phyloP scores from a whole-genome alignment of 257 asterid genomes.

The Solanum dulcamara region DNA sequence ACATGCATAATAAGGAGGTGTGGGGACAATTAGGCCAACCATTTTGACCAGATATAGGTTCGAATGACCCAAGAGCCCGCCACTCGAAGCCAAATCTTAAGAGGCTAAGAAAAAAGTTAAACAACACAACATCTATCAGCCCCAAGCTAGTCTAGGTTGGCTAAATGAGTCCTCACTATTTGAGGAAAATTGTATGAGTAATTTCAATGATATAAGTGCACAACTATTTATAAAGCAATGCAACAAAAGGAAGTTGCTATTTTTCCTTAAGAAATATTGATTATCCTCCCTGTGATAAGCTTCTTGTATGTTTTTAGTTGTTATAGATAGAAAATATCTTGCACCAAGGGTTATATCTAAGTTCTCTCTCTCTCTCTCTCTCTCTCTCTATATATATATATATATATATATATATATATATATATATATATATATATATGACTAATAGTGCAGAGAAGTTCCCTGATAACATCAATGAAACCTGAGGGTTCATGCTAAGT shows the following conservation, averaged over 20 bases:
- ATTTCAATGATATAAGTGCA: not conserved
- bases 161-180: not conserved
- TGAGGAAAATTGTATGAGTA: not conserved
- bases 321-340: not conserved
- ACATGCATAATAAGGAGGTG: not conserved
- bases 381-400: too few species aligned
- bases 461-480: not conserved
- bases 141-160: too few species aligned
- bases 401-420: too few species aligned
- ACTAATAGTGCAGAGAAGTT: not conserved
- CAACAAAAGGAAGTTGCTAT: not conserved
- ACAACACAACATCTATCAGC: too few species aligned
- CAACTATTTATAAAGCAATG: not conserved
- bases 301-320: not conserved
- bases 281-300: not conserved
- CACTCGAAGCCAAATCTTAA: too few species aligned
- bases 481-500: not conserved
- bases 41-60: too few species aligned
- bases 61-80: too few species aligned
- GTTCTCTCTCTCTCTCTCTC: too few species aligned
- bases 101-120: too few species aligned
- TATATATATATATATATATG: not conserved
- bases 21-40: not conserved
- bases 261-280: not conserved
- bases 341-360: too few species aligned